Base-by-base conservation (phyloP, 768 basidiomycete genomes). In the Chalciporus piperatus region DNA sequence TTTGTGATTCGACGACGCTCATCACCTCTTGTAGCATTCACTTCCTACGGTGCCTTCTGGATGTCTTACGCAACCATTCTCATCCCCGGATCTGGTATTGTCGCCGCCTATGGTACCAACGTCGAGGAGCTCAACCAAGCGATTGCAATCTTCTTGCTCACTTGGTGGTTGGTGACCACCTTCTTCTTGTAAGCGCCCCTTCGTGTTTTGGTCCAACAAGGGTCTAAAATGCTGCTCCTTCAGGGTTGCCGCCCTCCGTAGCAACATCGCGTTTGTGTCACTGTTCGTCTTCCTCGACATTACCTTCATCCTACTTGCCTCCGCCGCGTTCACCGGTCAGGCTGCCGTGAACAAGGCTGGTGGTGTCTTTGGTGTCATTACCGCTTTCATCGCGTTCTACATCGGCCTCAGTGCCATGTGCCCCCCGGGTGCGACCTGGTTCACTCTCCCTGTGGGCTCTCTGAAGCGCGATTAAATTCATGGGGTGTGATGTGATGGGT, bases 31-130 rank as follows among this genome's bases (percentile, higher is more conserved):
- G 22, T 55, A 86, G 90, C 89, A 0, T 93, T 92, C 76, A 75
- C 82, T 0, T 86, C 85, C 1, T 94, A 87, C 54, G 92, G 92
- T 20, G 87, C 84, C 3, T 94, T 93, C 76, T 94, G 91, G 91
- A 73, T 93, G 72, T 90, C 90, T 5, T 93, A 82, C 44, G 89
- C 82, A 4, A 74, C 80, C 0, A 83, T 94, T 59, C 69, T 86
- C 62, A 77, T 90, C 42, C 92, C 92, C 2, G 76, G 78, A 23
- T 79, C 78, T 4, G 89, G 89, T 13, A 76, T 92, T 41, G 11
- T 58, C 5, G 64, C 74, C 0, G 79, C 89, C 0, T 92, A 84
- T 61, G 35, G 35, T 37, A 44, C 58, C 0, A 46, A 55, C 0
- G 45, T 48, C 0, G 59, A 62, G 0, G 77, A 84, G 59, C 63